Conservation (phyloP, 2,329 filamentous ascomycete genomes). For the Scedosporium apiospermum region DNA sequence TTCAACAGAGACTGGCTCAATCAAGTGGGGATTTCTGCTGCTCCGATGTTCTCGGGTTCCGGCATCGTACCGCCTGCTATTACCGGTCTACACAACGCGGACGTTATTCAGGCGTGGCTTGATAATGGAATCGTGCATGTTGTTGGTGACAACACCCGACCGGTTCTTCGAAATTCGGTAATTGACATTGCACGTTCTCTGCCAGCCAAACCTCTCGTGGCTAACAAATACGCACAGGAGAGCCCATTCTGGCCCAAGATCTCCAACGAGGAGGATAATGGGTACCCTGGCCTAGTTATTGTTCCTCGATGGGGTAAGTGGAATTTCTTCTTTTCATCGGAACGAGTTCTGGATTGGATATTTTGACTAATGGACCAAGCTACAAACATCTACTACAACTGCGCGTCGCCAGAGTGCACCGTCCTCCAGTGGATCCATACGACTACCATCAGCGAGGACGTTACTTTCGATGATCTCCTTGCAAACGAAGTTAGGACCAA, state of each 20-base stretch:
- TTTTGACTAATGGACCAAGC: conserved; percentile 18
- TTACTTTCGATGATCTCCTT: conserved; percentile 42
- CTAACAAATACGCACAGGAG: conserved; percentile 12
- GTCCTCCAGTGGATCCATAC: conserved; percentile 53
- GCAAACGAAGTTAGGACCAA: conserved; percentile 40
- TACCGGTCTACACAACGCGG: conserved; percentile 53
- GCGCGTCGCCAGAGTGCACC: conserved; percentile 46
- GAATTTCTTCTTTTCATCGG: background rate
- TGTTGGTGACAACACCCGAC: conserved; percentile 53
- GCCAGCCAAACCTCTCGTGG: background rate
- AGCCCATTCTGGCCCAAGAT: conserved; percentile 47
- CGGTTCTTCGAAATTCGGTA: conserved; percentile 37
- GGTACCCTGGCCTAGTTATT: conserved; percentile 44
- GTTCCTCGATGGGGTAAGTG: conserved; percentile 40
- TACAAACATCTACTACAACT: conserved; percentile 56
- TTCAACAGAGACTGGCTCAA: conserved; percentile 52
- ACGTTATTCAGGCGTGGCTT: conserved; percentile 48
- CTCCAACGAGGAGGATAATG: conserved; percentile 39
- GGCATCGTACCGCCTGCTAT: conserved; percentile 55
- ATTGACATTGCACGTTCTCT: background rate
- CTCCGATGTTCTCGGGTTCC: conserved; percentile 36
- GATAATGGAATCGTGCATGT: conserved; percentile 49
- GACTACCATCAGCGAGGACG: conserved; percentile 39
- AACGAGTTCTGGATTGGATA: too few species aligned
- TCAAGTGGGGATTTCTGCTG: conserved; percentile 38